Conservation (phyloP, 306 rosid species). For the Prunus fruticosa region DNA sequence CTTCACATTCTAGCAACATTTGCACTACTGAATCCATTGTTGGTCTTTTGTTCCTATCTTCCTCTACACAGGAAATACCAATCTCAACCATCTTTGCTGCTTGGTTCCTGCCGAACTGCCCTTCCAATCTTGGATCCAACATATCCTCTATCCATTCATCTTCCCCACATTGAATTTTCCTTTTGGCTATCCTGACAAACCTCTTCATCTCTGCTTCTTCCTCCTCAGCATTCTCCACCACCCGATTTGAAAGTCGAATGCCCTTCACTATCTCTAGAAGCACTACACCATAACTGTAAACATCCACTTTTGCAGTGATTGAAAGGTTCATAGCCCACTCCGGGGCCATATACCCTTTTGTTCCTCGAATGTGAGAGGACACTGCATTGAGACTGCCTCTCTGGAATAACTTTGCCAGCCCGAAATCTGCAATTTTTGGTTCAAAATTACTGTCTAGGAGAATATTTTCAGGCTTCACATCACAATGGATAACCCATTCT, state of each 20-base stretch:
- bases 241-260: not conserved
- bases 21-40: not conserved
- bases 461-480: constrained; percentile 57
- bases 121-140: not conserved
- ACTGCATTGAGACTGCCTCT: constrained; percentile 16
- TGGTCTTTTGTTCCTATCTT: not conserved
- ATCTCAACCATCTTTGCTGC: constrained; percentile 6
- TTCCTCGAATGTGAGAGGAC: constrained; percentile 35
- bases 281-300: constrained; percentile 55
- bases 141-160: constrained; percentile 3
- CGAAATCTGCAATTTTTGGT: constrained; percentile 64
- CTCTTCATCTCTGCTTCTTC: not conserved
- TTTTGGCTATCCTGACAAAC: not conserved
- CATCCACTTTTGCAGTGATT: constrained; percentile 55
- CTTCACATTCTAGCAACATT: not conserved
- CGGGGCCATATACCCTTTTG: constrained; percentile 61
- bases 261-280: constrained; percentile 44
- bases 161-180: not conserved
- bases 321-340: constrained; percentile 51
- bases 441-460: constrained; percentile 38
- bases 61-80: constrained; percentile 12
- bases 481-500: constrained; percentile 57
- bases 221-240: not conserved
- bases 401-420: constrained; percentile 36
- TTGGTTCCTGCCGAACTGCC: not conserved